Base-by-base conservation (phyloP, 768 basidiomycete genomes). In the Boletus subcaerulescens region DNA sequence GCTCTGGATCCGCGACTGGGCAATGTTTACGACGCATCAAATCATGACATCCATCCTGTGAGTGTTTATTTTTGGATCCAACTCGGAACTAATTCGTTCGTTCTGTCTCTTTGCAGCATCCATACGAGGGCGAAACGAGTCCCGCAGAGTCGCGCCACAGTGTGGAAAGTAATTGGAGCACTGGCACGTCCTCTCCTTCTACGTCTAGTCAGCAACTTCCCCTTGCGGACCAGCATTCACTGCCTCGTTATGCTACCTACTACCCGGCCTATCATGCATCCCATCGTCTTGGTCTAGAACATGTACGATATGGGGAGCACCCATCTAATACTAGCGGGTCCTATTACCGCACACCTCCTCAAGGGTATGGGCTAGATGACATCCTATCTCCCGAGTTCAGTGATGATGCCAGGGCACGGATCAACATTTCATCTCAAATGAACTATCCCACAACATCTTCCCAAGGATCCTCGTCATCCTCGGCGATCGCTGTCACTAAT, bases 101-200 rank as follows among this genome's bases (percentile, higher is more conserved):
- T 52, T 3, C 22, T 40, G 15, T 11, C 46, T 24, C 45, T 32
- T 48, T 49, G 38, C 32, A 64, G 55, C 60, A 66, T 36, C 45
- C 57, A 11, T 64, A 60, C 39, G 68, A 59, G 1, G 51, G 60
- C 3, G 52, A 55, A 13, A 57, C 55, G 8, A 69, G 66, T 45
- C 70, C 71, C 15, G 56, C 60, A 1, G 66, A 62, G 0, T 65
- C 69, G 0, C 61, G 63, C 14, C 51, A 60, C 36, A 70, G 66
- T 22, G 18, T 47, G 3, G 64, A 68, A 3, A 67, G 67, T 35
- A 62, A 52, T 39, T 68, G 70, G 66, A 70, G 70, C 38, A 49
- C 56, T 14, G 22, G 22, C 22, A 59, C 63, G 0, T 64, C 68
- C 5, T 61, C 68, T 0, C 65, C 64, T 2, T 65, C 71, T 4